Conservation (phyloP, 345 rosid genomes). For the Camelina hispida region DNA sequence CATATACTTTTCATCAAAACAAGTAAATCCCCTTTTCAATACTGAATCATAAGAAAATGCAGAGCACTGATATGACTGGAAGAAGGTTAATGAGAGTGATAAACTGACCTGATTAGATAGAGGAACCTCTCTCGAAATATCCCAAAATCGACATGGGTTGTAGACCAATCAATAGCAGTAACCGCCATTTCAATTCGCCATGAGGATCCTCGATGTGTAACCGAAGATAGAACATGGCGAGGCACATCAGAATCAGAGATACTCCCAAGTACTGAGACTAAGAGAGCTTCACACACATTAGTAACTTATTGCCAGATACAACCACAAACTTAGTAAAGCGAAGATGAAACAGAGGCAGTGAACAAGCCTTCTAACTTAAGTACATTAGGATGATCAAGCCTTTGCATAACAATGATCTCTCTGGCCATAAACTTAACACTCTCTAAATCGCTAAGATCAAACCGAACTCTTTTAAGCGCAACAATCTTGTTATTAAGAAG, state of each 20-base stretch:
- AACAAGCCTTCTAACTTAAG: no score
- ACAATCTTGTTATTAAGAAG: no score
- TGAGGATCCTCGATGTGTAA: constrained; percentile 47
- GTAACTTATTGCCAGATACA: not conserved
- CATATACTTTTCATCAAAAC: no score
- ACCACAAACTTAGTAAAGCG: no score
- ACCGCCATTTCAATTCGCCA: constrained; percentile 57
- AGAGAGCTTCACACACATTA: constrained; percentile 21
- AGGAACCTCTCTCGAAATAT: constrained; percentile 68
- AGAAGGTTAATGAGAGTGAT: not conserved
- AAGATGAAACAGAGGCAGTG: no score
- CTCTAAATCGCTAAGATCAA: no score
- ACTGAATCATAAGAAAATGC: not conserved
- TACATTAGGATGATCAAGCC: no score
- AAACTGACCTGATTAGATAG: constrained; percentile 81
- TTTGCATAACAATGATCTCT: no score
- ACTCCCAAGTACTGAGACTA: constrained; percentile 64
- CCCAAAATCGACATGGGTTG: constrained; percentile 82
- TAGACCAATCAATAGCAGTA: constrained; percentile 75
- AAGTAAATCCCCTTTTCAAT: not conserved
- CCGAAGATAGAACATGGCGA: constrained; percentile 46
- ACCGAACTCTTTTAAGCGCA: no score
- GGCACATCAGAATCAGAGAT: constrained; percentile 57
- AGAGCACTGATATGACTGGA: no score
- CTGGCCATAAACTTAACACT: no score